Base-by-base conservation (phyloP, 257 asterid genomes). In the Solanum piurae region DNA sequence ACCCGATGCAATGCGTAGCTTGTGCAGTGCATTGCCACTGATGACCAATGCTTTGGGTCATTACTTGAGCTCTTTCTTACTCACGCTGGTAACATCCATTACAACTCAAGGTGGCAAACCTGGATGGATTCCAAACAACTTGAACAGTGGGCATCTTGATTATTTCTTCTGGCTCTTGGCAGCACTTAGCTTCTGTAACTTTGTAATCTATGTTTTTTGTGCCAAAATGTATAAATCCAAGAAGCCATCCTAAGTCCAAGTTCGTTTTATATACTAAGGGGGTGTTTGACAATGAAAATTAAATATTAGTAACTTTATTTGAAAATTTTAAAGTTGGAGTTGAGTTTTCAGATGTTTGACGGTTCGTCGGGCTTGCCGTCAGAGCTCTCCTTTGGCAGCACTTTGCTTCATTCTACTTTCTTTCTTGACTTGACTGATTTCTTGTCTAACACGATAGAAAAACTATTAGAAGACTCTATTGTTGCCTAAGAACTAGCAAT, bases 1-100 rank as follows among this genome's bases (percentile, higher is more conserved):
- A 1, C 98, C 98, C 0, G 98, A 96, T 31, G 98, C 98, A 27
- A 96, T 95, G 98, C 95, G 98, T 84, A 96, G 98, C 73, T 90
- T 94, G 91, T 94, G 98, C 89, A 92, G 95, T 7, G 98, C 98
- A 3, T 71, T 96, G 79, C 73, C 98, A 1, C 94, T 96, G 38
- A 91, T 95, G 71, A 93, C 98, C 0, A 93, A 89, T 20, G 85
- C 95, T 2, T 87, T 96, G 87, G 98, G 98, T 0, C 93, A 94
- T 87, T 96, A 95, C 89, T 72, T 94, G 91, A 95, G 98, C 93
- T 89, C 98, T 12, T 91, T 95, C 38, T 93, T 96, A 44, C 88
- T 96, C 87, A 96, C 95, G 0, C 88, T 96, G 0, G 97, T 95
- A 66, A 93, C 98, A 20, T 83, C 91, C 34, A 58, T 95, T 60